These are phyloP conservation scores for Phytophthora crassamura DNA, from an alignment of 352 stramenopile genomes.

Conservation along the genomic window DNA sequence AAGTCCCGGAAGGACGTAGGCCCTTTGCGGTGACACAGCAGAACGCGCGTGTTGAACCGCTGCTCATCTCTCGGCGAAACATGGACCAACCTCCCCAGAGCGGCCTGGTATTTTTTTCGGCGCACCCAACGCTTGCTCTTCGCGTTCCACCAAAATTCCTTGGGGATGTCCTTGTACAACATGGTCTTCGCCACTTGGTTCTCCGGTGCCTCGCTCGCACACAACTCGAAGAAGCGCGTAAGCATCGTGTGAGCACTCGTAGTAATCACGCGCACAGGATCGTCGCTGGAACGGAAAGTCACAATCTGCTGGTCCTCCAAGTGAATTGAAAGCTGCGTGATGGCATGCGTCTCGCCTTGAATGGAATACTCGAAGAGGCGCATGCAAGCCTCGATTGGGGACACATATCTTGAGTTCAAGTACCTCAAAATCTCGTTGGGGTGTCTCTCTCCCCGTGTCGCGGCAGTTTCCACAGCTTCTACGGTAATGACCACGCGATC, in stretches of 20 bases:
- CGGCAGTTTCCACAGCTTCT: no score
- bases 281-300: background rate
- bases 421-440: constrained; percentile 41
- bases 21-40: constrained; percentile 25
- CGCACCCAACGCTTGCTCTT: constrained; percentile 14
- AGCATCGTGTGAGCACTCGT: background rate
- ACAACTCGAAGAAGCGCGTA: constrained; percentile 17
- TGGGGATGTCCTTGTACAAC: constrained; percentile 30
- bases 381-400: constrained; percentile 39
- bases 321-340: constrained; percentile 12
- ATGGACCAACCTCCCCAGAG: constrained; percentile 29
- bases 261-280: background rate
- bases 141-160: constrained; percentile 21
- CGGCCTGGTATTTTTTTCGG: constrained; percentile 3
- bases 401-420: constrained; percentile 44
- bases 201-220: constrained; percentile 5
- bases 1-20: constrained; percentile 34
- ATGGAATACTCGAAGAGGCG: constrained; percentile 27
- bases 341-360: constrained; percentile 29
- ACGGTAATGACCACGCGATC: no score
- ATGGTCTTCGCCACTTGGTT: constrained; percentile 10
- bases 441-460: constrained; percentile 47
- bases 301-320: constrained; percentile 2
- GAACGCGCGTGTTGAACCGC: constrained; percentile 29
- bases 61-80: constrained; percentile 23